phyloP scores from a whole-genome alignment of 176 grass and related monocot species.

The Aegilops longissima region DNA sequence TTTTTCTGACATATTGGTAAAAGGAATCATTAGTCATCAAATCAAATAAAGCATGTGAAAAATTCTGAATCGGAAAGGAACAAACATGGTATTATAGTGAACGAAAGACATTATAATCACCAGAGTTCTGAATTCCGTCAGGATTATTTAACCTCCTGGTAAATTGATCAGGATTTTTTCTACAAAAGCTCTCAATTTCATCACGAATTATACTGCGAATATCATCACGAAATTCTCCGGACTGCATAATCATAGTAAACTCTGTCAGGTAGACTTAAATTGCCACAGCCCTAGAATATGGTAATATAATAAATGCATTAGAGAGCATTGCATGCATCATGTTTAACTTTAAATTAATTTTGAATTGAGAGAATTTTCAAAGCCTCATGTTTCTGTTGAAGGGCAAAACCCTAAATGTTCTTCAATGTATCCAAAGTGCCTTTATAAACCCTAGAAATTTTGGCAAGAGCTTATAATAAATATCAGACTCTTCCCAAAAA shows the following conservation, averaged over 20 bases:
- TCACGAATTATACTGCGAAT: slow-evolving; percentile 40
- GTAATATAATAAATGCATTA: no score
- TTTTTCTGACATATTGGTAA: slow-evolving; percentile 15
- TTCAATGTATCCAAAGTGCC: no score
- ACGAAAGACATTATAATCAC: slow-evolving; percentile 28
- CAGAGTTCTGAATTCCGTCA: slow-evolving; percentile 15
- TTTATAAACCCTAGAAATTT: no score
- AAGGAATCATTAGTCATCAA: slow-evolving; percentile 3
- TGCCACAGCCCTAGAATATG: no score
- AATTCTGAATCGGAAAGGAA: not conserved
- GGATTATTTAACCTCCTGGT: slow-evolving; percentile 2
- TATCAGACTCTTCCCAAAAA: no score
- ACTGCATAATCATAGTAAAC: slow-evolving; percentile 38
- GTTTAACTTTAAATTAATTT: no score
- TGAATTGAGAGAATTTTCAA: no score
- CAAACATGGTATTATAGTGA: not conserved
- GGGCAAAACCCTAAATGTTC: no score
- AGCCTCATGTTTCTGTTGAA: no score
- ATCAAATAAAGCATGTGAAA: not conserved
- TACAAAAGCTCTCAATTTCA: slow-evolving; percentile 38
- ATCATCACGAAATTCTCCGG: slow-evolving; percentile 36
- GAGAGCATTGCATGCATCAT: no score
- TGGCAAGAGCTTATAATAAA: no score
- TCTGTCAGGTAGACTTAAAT: not conserved
- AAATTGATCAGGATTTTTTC: not conserved